Evolutionary conservation across 2,329 filamentous ascomycete genomes (phyloP), one percentile per base, ranked within the genome.

Genomic region (Stemphylium vesicarium): DNA sequence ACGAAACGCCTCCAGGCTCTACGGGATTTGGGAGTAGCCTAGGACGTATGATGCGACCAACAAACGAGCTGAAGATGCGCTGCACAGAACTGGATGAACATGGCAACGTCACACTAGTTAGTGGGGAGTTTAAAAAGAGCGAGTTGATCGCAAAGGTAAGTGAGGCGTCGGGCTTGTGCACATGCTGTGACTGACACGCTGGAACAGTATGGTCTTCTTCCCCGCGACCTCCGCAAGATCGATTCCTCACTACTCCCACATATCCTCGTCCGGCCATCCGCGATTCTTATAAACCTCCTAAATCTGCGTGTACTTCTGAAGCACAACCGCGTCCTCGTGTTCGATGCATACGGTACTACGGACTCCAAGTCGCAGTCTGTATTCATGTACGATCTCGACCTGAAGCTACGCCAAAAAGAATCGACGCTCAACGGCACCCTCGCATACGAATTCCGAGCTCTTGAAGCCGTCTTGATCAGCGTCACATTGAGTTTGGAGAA

Each of bases 361-460:
- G 92, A 96, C 65, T 96, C 92, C 0, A 96, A 97, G 70, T 92
- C 94, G 29, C 95, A 98, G 75, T 96, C 92, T 4, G 86, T 95
- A 12, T 99, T 99, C 79, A 96, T 99, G 86, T 97, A 98, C 77
- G 95, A 98, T 71, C 80, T 99, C 16, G 92, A 98, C 75, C 91
- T 91, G 11, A 96, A 96, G 73, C 81, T 99, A 39, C 88, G 91
- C 60, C 92, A 96, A 71, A 94, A 92, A 74, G 83, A 87, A 55
- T 72, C 80, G 2, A 80, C 83, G 2, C 70, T 74, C 18, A 77
- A 72, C 20, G 73, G 74, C 15, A 69, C 85, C 13, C 82, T 99
- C 4, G 91, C 95, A 0, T 99, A 99, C 75, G 95, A 99, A 75
- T 96, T 98, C 75, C 89, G 95, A 24, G 95, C 95, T 4, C 85